phyloP scores from a whole-genome alignment of 257 asterid species.

The Salvia splendens region DNA sequence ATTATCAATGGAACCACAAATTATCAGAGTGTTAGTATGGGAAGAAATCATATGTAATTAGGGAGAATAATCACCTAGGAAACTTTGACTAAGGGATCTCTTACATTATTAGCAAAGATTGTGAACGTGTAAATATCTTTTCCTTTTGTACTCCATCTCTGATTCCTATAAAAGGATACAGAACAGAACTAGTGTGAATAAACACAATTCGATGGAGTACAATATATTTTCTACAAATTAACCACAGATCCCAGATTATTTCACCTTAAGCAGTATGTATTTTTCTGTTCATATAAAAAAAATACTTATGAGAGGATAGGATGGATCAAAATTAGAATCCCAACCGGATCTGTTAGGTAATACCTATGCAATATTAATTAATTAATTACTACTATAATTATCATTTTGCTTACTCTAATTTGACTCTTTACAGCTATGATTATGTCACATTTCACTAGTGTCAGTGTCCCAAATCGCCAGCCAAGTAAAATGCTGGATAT shows the following conservation, averaged over 20 bases:
- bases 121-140: no score
- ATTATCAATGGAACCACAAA: not conserved
- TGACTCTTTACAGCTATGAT: slow-evolving; percentile 37
- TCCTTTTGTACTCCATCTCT: no score
- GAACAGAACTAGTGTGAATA: no score
- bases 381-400: slow-evolving; percentile 6
- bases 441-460: slow-evolving; percentile 43
- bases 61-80: no score
- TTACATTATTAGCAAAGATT: no score
- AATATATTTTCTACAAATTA: no score
- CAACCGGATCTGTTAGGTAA: slow-evolving; percentile 29
- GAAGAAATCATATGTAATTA: no score
- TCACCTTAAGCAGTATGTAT: not conserved
- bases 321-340: not conserved
- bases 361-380: not conserved
- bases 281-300: not conserved
- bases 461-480: slow-evolving; percentile 39
- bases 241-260: not conserved
- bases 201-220: no score
- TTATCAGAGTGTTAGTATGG: no score
- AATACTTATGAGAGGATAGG: not conserved
- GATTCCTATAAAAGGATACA: no score
- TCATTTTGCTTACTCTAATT: slow-evolving; percentile 22
- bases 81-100: no score
- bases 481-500: slow-evolving; percentile 30